Percentiles rank a stretch among this genome's conserved stretches.
phyloP scores from a whole-genome alignment of 371 early-diverging fungal genomes.

The Saksenaea vasiformis region DNA sequence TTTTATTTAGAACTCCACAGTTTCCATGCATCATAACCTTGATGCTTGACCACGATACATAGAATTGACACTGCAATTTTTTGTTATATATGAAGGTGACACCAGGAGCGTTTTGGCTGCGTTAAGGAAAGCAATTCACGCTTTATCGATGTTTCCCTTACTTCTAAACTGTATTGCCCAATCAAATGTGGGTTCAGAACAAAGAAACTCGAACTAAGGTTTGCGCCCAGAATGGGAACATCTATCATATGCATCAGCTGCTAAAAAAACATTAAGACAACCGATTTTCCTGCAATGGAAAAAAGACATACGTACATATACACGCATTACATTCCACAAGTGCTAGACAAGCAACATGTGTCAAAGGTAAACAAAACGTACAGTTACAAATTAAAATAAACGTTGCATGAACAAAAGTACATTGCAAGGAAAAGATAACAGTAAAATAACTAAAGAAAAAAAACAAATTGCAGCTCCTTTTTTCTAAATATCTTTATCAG shows the following conservation, averaged over 20 bases:
- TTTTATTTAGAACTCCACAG: no score
- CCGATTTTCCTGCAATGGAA: not conserved
- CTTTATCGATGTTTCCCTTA: no score
- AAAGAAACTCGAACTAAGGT: no score
- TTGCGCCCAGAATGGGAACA: no score
- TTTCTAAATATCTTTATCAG: not conserved
- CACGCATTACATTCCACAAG: not conserved
- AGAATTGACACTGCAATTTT: no score
- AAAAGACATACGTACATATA: not conserved
- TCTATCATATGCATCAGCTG: not conserved
- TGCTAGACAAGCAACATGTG: not conserved
- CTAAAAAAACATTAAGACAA: not conserved
- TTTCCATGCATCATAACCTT: no score
- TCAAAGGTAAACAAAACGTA: not conserved
- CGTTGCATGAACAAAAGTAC: slow-evolving; percentile 5
- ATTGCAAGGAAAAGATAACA: not conserved
- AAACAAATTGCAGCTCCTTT: not conserved
- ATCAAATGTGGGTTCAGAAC: no score
- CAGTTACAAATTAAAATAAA: slow-evolving; percentile 2
- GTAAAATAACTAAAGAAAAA: not conserved
- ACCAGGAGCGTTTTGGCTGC: no score
- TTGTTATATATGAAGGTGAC: no score
- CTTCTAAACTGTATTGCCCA: no score
- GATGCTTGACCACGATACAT: no score
- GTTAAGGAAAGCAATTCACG: no score